Evolutionary conservation across 306 rosid species (phyloP).

Genomic region (Castanea sativa): DNA sequence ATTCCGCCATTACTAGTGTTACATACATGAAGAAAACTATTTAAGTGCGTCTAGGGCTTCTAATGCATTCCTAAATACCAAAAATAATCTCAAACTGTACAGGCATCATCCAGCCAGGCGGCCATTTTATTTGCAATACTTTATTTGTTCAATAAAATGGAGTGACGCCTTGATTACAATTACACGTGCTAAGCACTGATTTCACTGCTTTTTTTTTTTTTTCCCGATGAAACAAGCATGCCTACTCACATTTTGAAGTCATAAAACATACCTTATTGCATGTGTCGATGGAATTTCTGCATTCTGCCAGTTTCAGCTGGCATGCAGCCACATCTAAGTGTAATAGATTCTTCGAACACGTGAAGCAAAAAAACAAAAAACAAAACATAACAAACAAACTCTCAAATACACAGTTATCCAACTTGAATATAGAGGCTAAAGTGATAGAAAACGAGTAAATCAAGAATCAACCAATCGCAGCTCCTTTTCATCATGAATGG

Average conservation of each 20-base stretch:
- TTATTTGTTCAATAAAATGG: no score
- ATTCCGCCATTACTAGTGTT: no score
- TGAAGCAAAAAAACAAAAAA: slow-evolving; percentile 20
- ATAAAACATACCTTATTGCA: slow-evolving; percentile 76
- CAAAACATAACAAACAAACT: not conserved
- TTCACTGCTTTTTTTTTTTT: not conserved
- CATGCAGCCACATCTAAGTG: slow-evolving; percentile 88
- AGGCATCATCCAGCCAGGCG: no score
- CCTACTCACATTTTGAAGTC: slow-evolving; percentile 8
- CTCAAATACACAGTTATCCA: slow-evolving; percentile 4
- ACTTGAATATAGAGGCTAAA: slow-evolving; percentile 4
- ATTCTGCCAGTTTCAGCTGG: slow-evolving; percentile 76
- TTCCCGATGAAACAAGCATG: slow-evolving; percentile 9
- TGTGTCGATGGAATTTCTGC: slow-evolving; percentile 79
- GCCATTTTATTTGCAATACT: no score
- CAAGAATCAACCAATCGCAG: not conserved
- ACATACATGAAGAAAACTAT: no score
- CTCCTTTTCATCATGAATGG: not conserved
- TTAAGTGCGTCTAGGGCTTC: no score
- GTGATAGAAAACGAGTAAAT: not conserved
- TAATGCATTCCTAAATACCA: no score
- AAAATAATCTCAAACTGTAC: no score
- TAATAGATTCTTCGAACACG: slow-evolving; percentile 67
- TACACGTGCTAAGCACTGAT: no score
- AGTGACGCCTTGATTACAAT: no score